Evolutionary conservation across 1,284 basidiomycete species (phyloP).

Genomic region (Schizophyllum amplum): DNA sequence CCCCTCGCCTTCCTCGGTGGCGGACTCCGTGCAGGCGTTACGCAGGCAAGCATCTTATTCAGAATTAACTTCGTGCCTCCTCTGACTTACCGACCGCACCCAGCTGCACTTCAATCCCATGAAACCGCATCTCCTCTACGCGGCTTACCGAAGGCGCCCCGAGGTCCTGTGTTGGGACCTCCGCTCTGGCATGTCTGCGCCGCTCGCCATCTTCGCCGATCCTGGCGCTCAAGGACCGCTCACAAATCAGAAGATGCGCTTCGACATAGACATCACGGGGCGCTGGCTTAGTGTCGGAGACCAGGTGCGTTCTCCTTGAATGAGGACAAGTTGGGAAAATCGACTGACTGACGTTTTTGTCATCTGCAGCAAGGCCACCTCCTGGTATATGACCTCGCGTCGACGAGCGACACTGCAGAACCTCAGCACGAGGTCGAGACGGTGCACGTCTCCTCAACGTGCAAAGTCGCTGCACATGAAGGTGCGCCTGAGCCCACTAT

Average conservation of each 20-base stretch:
- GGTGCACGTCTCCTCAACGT: slow-evolving; percentile 14
- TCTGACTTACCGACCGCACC: no score
- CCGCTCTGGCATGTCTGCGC: slow-evolving; percentile 45
- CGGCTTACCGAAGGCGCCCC: slow-evolving; percentile 64
- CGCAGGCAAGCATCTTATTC: slow-evolving; percentile 65
- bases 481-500: slow-evolving; percentile 24
- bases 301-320: slow-evolving; percentile 61
- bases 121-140: slow-evolving; percentile 66
- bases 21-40: slow-evolving; percentile 54
- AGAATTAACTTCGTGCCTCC: no score
- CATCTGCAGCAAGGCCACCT: no score
- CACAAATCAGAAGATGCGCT: slow-evolving; percentile 73
- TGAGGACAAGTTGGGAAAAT: no score
- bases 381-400: background rate
- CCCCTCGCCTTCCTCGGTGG: slow-evolving; percentile 58
- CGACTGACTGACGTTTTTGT: no score
- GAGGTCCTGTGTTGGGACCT: slow-evolving; percentile 74
- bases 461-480: slow-evolving; percentile 33
- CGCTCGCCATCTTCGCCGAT: slow-evolving; percentile 35
- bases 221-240: slow-evolving; percentile 7
- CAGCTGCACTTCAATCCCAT: slow-evolving; percentile 78
- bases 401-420: slow-evolving; percentile 26
- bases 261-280: slow-evolving; percentile 73
- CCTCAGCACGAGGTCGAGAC: slow-evolving; percentile 38
- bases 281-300: slow-evolving; percentile 64